Evolutionary conservation across 139 green algal species (phyloP), one percentile per base, ranked within the genome.

Genomic region (Pedinophyceae sp.): DNA sequence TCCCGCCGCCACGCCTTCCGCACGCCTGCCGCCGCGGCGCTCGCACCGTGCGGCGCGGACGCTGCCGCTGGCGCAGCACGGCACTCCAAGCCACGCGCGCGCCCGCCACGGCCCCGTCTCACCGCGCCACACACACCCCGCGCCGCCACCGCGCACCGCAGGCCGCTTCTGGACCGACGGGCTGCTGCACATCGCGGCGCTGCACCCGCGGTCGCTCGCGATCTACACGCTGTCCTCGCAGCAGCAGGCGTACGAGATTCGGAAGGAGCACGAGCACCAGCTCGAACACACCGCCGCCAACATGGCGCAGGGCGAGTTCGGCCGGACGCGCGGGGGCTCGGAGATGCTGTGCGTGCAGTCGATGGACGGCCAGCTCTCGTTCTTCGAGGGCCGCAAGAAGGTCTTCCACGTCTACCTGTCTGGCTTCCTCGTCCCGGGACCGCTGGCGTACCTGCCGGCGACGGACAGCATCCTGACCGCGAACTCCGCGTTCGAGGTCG

Each of bases 261-360:
- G 17, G 15, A 62, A 66, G 54, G 34, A 69, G 54, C 79, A 77
- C 41, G 76, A 81, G 53, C 76, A 85, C 62, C 30, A 46, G n/a
- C 48, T 83, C 45, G 67, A 83, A 41, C 69, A 75, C 40, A 77
- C 72, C 3, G 75, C 72, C 13, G 75, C 75, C 27, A 77, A 77
- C 60, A 73, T 84, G 65, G 51, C 27, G 1, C 56, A 65, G 30
- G 75, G 75, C 1, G 34, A 17, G 43, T 50, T 20, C 43, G 10
- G 10, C 17, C 15, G 43, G 4, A 17, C 15, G 13, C 15, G 4
- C 13, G 17, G 18, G 48, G 73, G 63, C 22, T 19, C 57, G 20
- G 69, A 80, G 30, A 61, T 74, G 55, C 68, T 83, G 16, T 68
- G 53, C 56, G 76, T 84, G n/a, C 73, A 84, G 64, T 80, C 73